phyloP scores from a whole-genome alignment of 129 eudicot species.

The Ambrosia artemisiifolia region DNA sequence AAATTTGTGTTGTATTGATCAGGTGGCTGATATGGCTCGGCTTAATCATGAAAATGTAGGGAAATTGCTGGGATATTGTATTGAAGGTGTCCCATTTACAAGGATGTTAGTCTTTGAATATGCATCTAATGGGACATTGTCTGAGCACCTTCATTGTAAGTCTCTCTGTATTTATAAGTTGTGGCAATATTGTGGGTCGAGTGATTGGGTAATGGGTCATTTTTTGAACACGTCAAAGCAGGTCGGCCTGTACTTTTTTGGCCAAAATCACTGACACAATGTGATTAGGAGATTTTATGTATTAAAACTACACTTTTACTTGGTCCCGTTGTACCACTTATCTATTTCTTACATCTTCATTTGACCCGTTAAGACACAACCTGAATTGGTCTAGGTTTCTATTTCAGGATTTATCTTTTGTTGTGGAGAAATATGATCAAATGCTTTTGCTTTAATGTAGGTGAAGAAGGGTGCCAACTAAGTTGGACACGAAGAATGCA shows the following conservation, averaged over 20 bases:
- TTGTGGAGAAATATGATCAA: constrained; percentile 8
- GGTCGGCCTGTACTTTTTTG: not conserved
- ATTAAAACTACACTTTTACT: not conserved
- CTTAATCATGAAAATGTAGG: constrained; percentile 71
- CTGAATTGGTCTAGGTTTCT: no score
- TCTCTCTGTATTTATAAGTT: not conserved
- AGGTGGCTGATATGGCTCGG: constrained; percentile 93
- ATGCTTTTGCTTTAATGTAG: constrained; percentile 31
- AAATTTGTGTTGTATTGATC: constrained; percentile 15
- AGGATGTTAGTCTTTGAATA: constrained; percentile 96
- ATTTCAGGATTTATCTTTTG: not conserved
- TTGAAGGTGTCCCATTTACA: constrained; percentile 74
- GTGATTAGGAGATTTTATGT: not conserved
- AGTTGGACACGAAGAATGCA: constrained; percentile 91
- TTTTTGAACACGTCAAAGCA: not conserved
- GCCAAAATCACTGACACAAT: not conserved
- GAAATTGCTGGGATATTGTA: constrained; percentile 77
- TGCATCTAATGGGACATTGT: constrained; percentile 93
- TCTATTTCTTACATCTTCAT: not conserved
- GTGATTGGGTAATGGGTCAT: no score
- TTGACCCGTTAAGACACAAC: not conserved
- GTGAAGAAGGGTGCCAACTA: constrained; percentile 85
- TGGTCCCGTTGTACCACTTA: not conserved
- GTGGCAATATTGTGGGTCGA: not conserved
- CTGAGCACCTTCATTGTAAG: constrained; percentile 95